Evolutionary conservation across 2,329 filamentous ascomycete genomes (phyloP), one percentile per base, ranked within the genome.

Genomic region (Aspergillus sp.): DNA sequence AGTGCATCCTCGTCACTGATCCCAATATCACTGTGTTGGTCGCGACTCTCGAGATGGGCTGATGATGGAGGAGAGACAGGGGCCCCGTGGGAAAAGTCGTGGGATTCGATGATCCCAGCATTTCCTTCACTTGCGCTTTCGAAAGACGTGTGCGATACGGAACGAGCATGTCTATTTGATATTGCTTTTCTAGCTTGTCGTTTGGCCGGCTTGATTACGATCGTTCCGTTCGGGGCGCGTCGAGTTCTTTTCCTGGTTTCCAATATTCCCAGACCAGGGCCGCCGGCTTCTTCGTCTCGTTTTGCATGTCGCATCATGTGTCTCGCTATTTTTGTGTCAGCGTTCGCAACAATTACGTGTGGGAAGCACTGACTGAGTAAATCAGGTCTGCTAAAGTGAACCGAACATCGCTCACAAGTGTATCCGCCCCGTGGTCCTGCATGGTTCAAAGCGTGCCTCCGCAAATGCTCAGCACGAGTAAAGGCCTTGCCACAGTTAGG

Each of bases 361-460:
- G 15, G 38, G 25, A 44, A 42, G 12, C 23, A 48, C 72, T 64
- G 67, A 78, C 79, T 76, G 48, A 82, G 63, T 38, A 84, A 64
- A 61, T 84, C 81, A 22, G 75, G 77, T 41, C 81, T 72, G 56
- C 80, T 79, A 62, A 83, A 84, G 57, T 82, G 78, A 23, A 79
- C 78, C 48, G 74, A 74, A 53, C 82, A 85, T 56, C 81, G 68
- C 44, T 74, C 64, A 57, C 81, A 84, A 3, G 79, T 81, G 50
- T 60, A 60, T 3, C 59, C 60, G 33, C 74, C 74, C 39, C 77
- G 74, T 0, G 74, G 73, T 25, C 70, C 66, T n/a, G 70, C 68
- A 56, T 82, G 80, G 55, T 82, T 82, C 45, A 81, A 65, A 19
- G 74, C 70, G 62, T 83, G 80, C 12, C 79, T 72, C 50, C 79